Evolutionary conservation across 192 early-diverging fungal species (phyloP).

Genomic region (Backusella tarrabulga): DNA sequence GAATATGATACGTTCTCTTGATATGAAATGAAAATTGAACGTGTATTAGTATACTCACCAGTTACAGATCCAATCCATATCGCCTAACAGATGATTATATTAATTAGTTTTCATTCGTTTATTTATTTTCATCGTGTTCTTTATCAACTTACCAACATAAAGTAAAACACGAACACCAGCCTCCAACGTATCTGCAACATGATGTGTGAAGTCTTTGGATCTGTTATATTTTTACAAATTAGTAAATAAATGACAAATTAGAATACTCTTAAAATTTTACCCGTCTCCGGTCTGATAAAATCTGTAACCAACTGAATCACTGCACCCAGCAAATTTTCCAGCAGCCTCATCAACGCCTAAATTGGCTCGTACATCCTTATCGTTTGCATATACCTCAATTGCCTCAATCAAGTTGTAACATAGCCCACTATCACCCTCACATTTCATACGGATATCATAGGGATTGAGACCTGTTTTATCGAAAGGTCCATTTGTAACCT

Average conservation of each 20-base stretch:
- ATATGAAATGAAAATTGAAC: not conserved
- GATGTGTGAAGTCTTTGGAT: constrained; percentile 18
- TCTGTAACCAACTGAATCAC: constrained; percentile 34
- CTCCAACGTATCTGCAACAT: constrained; percentile 58
- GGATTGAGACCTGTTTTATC: constrained; percentile 48
- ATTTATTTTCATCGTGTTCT: not conserved
- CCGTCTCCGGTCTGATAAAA: constrained; percentile 23
- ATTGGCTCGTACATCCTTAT: constrained; percentile 64
- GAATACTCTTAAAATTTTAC: constrained; percentile 19
- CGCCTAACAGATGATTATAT: not conserved
- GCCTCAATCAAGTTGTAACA: constrained; percentile 86
- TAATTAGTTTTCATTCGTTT: not conserved
- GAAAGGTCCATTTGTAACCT: not conserved
- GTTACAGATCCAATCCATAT: constrained; percentile 39
- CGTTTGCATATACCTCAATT: constrained; percentile 82
- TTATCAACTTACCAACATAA: constrained; percentile 65
- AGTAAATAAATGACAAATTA: constrained; percentile 32
- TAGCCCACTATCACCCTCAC: constrained; percentile 70
- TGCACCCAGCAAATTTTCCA: constrained; percentile 77
- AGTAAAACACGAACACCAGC: constrained; percentile 81
- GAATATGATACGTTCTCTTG: not conserved
- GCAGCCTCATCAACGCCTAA: constrained; percentile 71
- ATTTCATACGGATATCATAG: constrained; percentile 91
- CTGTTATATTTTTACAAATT: constrained; percentile 8
- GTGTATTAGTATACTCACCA: constrained; percentile 11